A percentile compares a stretch with the other conserved stretches of the same genome.
phyloP scores from a whole-genome alignment of 23 red algal species.

The Gracilaria domingensis region DNA sequence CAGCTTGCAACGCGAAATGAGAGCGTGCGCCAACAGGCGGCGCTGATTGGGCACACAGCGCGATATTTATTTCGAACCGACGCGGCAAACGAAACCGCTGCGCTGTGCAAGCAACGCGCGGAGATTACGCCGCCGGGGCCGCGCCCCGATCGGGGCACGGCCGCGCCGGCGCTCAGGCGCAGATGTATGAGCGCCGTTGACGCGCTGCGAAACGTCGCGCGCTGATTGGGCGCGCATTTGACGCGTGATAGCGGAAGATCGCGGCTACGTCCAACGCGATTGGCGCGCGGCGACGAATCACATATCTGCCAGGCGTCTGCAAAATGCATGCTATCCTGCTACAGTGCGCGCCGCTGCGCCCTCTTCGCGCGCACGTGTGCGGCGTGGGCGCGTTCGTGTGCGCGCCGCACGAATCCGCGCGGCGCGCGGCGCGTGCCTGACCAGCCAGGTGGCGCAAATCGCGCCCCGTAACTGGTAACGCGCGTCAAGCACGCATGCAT shows the following conservation, averaged over 20 bases:
- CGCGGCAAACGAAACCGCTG: neutral
- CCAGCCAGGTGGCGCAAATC: neutral
- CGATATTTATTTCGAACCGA: conserved; percentile 4
- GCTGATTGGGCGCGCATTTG: neutral
- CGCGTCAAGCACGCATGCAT: neutral
- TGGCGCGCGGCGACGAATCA: neutral
- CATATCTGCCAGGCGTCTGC: conserved; percentile 6
- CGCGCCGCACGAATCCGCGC: conserved; percentile 3
- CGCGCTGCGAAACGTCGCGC: neutral
- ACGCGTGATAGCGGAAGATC: neutral
- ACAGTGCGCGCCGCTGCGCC: neutral
- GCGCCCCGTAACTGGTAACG: neutral
- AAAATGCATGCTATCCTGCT: neutral
- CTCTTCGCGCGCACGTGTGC: neutral
- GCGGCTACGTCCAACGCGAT: neutral
- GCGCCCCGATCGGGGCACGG: too few species aligned
- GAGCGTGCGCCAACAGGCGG: neutral
- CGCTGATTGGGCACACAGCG: neutral
- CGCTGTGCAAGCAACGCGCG: neutral
- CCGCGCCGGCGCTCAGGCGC: too few species aligned
- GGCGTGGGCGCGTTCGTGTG: neutral
- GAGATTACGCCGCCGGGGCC: too few species aligned
- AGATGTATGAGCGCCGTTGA: neutral
- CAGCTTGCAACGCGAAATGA: neutral
- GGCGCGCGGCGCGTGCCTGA: neutral